These are phyloP conservation scores for Chenopodium suecicum DNA, from an alignment of 148 eudicot species.

Conservation along the genomic window DNA sequence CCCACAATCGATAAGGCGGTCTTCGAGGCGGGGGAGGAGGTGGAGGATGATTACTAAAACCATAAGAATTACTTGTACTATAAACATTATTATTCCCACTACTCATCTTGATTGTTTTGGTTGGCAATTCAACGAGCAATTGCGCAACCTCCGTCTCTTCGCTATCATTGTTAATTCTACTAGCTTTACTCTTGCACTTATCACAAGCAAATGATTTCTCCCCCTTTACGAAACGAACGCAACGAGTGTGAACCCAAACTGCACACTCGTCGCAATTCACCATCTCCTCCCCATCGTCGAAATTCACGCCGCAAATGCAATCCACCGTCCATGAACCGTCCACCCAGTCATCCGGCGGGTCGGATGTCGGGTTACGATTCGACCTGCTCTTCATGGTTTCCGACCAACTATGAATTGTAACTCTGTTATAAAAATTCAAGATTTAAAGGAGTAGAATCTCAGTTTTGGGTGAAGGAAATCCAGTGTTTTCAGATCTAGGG, in stretches of 20 bases:
- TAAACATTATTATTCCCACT: slow-evolving; percentile 1
- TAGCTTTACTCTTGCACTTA: slow-evolving; percentile 65
- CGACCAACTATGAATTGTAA: background rate
- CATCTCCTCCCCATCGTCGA: slow-evolving; percentile 97
- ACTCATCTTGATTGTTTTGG: slow-evolving; percentile 62
- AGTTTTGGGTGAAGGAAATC: background rate
- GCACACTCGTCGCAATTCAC: slow-evolving; percentile 92
- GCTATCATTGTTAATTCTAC: slow-evolving; percentile 39
- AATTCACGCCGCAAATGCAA: slow-evolving; percentile 86
- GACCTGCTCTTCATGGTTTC: slow-evolving; percentile 67
- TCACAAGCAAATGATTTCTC: slow-evolving; percentile 83
- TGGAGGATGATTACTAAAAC: slow-evolving; percentile 16
- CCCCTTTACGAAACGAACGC: slow-evolving; percentile 71
- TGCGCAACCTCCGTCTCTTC: slow-evolving; percentile 95
- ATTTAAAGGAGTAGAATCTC: no score
- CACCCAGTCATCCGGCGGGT: slow-evolving; percentile 87
- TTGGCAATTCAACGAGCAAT: slow-evolving; percentile 76
- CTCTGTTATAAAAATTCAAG: background rate
- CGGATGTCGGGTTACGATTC: slow-evolving; percentile 53
- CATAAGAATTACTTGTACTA: slow-evolving; percentile 14
- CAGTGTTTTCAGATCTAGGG: background rate
- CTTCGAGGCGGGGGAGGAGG: slow-evolving; percentile 22
- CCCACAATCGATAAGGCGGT: slow-evolving; percentile 55
- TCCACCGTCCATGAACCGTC: slow-evolving; percentile 96
- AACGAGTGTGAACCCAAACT: slow-evolving; percentile 96